Base-by-base conservation (phyloP, 2,329 filamentous ascomycete genomes). In the Berkeleyomyces rouxiae region DNA sequence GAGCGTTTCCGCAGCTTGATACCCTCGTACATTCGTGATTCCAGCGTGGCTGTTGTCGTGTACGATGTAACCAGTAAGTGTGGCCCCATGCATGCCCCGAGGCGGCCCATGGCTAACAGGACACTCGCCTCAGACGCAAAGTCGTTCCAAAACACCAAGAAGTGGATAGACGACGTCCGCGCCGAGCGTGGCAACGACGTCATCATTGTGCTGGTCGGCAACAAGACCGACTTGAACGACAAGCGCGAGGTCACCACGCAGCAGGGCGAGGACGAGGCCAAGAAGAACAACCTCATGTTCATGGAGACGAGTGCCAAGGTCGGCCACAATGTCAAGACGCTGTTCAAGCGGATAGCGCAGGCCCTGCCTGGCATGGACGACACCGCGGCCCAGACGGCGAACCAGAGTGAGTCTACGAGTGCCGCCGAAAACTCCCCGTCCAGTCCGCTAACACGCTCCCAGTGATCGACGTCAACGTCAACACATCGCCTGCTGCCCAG, bases 191-290 rank as follows among this genome's bases (percentile, higher is more conserved):
- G 93, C 60, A 96, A 95, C 78, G 93, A 99, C 75, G 95, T 99
- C 65, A 99, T 99, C 70, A 97, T 99, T 70, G 93, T 99, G 57
- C 78, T 99, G 57, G 95, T 99, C 46, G 93, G 93, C 68, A 99
- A 99, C 80, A 99, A 99, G 84, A 99, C 93, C 53, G 93, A 99
- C 80, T 76, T 99, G 74, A 95, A 93, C 74, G 93, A 99, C 75
- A 97, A 96, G 82, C 84, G 93, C 62, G 92, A 99, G 76, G 93
- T 99, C 65, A 99, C 92, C 49, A 95, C 90, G 43, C 86, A 88
- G 71, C 91, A 97, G 75, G 93, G 93, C 65, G 93, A 99, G 74
- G 93, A 97, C 70, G 93, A 99, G 77, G 92, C 92, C 51, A 96
- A 95, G 82, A 92, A 92, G 79, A 92, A 96, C 75, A 93, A 93